These are phyloP conservation scores for Plectranthus barbatus DNA, from an alignment of 257 asterid genomes.

Conservation along the genomic window DNA sequence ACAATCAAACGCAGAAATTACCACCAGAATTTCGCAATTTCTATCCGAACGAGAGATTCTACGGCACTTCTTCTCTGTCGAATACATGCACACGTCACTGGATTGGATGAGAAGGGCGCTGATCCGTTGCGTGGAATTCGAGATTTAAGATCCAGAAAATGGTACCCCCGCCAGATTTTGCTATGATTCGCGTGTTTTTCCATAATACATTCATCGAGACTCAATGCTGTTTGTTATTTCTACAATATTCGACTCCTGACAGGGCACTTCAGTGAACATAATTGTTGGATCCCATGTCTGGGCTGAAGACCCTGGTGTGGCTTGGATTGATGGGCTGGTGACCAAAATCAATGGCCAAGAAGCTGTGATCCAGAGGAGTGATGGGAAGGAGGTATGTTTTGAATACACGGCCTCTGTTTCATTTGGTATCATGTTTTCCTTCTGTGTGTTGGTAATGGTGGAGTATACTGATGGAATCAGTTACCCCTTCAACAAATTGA, in stretches of 20 bases:
- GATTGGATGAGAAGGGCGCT: conserved; percentile 14
- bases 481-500: neutral
- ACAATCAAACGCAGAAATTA: conserved; percentile 12
- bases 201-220: neutral
- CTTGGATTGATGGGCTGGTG: conserved; percentile 88
- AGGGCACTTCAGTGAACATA: conserved; percentile 88
- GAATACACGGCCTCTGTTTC: neutral
- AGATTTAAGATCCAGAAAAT: conserved; percentile 28
- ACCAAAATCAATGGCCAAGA: conserved; percentile 62
- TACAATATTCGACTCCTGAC: conserved; percentile 15
- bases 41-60: neutral
- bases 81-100: conserved; percentile 11
- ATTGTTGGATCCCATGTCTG: conserved; percentile 93
- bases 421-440: neutral
- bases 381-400: conserved; percentile 69
- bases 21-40: conserved; percentile 9
- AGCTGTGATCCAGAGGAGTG: conserved; percentile 59
- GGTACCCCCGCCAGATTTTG: conserved; percentile 27
- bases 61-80: conserved; percentile 9
- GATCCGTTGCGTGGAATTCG: conserved; percentile 19
- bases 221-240: neutral
- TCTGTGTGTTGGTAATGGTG: neutral
- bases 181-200: neutral
- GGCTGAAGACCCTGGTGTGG: conserved; percentile 67
- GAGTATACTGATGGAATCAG: neutral